Evolutionary conservation across 305 asterid genomes (phyloP).

Genomic region (Fraxinus sp.): DNA sequence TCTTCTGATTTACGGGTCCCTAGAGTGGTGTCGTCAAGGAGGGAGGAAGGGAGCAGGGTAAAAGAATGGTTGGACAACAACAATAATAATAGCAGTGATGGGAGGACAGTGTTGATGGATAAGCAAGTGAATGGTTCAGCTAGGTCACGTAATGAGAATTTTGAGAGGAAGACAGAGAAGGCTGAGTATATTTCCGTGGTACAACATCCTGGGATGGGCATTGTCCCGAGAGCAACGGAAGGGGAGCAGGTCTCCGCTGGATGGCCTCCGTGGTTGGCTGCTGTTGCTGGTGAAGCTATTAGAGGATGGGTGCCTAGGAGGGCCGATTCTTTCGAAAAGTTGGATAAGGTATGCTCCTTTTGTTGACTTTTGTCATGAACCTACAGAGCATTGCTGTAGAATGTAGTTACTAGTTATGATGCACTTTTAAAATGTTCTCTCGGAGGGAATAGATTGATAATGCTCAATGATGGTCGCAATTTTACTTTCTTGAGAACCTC

Average conservation of each 20-base stretch:
- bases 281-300: conserved; percentile 95
- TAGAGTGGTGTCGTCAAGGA: conserved; percentile 55
- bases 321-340: conserved; percentile 89
- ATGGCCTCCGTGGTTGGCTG: conserved; percentile 97
- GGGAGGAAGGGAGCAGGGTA: conserved; percentile 54
- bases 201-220: conserved; percentile 53
- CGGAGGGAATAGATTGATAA: not conserved
- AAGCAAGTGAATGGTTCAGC: conserved; percentile 64
- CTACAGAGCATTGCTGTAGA: not conserved
- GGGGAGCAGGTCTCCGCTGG: conserved; percentile 95
- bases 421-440: conserved; percentile 1
- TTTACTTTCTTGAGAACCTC: not conserved
- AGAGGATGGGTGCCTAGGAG: conserved; percentile 94
- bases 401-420: not conserved
- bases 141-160: conserved; percentile 50
- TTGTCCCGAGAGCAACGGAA: conserved; percentile 55
- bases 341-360: conserved; percentile 68
- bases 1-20: conserved; percentile 46
- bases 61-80: conserved; percentile 57
- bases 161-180: conserved; percentile 73
- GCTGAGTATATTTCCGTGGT: conserved; percentile 44
- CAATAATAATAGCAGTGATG: conserved; percentile 43
- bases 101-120: conserved; percentile 54
- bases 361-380: conserved; percentile 16
- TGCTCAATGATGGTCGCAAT: not conserved